Evolutionary conservation across 1,284 basidiomycete species (phyloP).

Genomic region (Neolentinus lepideus): DNA sequence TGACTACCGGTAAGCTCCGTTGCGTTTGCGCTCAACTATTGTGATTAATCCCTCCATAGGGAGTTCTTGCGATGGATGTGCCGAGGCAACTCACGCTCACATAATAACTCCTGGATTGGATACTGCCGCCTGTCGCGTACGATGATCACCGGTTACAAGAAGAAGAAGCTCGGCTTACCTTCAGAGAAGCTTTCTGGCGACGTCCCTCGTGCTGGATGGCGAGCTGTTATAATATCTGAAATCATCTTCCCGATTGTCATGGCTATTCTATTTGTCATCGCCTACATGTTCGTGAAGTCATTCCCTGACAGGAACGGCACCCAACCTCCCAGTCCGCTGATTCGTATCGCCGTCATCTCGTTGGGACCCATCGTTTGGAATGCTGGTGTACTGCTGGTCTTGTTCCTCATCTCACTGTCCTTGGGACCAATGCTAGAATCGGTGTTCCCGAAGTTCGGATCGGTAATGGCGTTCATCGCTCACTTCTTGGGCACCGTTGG

Average conservation of each 20-base stretch:
- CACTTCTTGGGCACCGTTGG: conserved; percentile 79
- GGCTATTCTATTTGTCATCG: conserved; percentile 80
- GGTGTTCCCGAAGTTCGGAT: conserved; percentile 81
- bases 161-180: conserved; percentile 89
- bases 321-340: conserved; percentile 67
- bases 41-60: conserved; percentile 26
- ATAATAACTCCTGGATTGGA: conserved; percentile 96
- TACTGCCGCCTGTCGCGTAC: conserved; percentile 93
- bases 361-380: conserved; percentile 96
- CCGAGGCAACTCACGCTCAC: conserved; percentile 91
- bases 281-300: conserved; percentile 87
- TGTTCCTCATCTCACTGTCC: conserved; percentile 90
- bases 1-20: conserved; percentile 73
- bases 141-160: conserved; percentile 96
- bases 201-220: conserved; percentile 86
- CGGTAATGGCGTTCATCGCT: conserved; percentile 83
- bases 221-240: conserved; percentile 83
- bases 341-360: conserved; percentile 90
- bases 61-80: conserved; percentile 98
- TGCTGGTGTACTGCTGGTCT: conserved; percentile 75
- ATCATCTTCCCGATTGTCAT: conserved; percentile 80
- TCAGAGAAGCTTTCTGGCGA: conserved; percentile 93
- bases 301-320: conserved; percentile 69
- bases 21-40: background rate
- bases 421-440: conserved; percentile 88